Evolutionary conservation across 2,329 filamentous ascomycete genomes (phyloP).

Genomic region (Aspergillus piperis): DNA sequence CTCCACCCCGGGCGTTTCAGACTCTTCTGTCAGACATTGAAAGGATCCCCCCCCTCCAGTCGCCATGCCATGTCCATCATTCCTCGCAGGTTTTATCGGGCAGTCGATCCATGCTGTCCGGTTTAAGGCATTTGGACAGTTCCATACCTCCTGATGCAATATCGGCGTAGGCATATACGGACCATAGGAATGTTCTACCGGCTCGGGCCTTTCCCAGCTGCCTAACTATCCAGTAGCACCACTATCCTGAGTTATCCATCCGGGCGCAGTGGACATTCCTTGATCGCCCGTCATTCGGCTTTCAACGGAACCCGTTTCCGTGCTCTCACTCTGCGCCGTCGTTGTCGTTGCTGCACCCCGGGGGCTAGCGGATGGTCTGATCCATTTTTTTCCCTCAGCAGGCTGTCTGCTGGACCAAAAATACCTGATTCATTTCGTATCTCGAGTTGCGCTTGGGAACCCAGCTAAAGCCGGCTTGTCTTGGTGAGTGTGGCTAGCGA

Average conservation of each 20-base stretch:
- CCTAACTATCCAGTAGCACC: neutral
- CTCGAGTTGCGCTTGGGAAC: neutral
- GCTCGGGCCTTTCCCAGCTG: neutral
- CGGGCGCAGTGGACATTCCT: neutral
- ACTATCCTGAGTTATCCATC: neutral
- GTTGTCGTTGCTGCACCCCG: slow-evolving; percentile 1
- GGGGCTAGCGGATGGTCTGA: slow-evolving; percentile 5
- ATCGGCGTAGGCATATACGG: neutral
- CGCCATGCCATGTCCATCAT: slow-evolving; percentile 11
- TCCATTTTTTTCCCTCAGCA: neutral
- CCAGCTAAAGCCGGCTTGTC: neutral
- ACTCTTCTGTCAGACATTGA: slow-evolving; percentile 12
- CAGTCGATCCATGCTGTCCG: neutral
- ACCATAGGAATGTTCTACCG: neutral
- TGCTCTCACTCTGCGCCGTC: neutral
- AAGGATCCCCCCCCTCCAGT: neutral
- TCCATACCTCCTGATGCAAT: neutral
- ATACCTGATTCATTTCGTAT: neutral
- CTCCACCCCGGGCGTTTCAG: slow-evolving; percentile 24
- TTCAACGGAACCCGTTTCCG: slow-evolving; percentile 7
- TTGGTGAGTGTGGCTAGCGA: slow-evolving; percentile 3
- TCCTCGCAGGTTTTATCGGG: slow-evolving; percentile 1
- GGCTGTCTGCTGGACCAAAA: neutral
- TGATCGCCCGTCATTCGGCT: neutral
- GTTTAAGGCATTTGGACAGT: neutral